phyloP scores from a whole-genome alignment of 73 alveolate species.

The Tetrahymena thermophila region DNA sequence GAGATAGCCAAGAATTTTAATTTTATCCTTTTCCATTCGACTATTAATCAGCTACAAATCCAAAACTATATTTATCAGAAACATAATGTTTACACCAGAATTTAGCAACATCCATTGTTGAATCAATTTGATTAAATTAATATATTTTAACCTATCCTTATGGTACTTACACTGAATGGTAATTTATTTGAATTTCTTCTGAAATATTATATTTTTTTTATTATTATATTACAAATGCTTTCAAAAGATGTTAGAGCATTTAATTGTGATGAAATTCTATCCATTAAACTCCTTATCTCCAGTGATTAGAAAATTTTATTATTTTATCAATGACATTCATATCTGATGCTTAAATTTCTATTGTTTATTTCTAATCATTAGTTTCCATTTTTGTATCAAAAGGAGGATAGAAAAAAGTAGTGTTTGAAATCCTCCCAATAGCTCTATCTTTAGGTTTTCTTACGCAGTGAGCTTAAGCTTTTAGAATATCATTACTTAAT shows the following conservation, averaged over 20 bases:
- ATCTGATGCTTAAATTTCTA: not conserved
- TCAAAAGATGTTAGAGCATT: not conserved
- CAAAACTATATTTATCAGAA: not conserved
- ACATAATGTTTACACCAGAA: not conserved
- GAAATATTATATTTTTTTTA: not conserved
- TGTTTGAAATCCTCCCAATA: not conserved
- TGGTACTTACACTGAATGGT: not conserved
- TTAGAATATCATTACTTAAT: not conserved
- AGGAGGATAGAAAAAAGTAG: not conserved
- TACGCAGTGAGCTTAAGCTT: not conserved
- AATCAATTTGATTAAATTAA: not conserved
- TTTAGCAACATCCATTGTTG: not conserved
- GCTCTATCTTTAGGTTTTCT: not conserved
- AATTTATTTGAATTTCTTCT: not conserved
- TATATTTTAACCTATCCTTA: not conserved
- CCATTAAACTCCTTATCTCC: not conserved
- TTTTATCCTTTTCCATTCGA: not conserved
- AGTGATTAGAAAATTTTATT: not conserved
- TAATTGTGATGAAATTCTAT: not conserved
- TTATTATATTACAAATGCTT: not conserved
- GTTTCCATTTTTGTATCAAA: not conserved
- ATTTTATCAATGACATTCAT: not conserved
- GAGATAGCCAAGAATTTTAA: not conserved
- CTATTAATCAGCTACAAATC: not conserved
- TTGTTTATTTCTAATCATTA: not conserved